Conservation (phyloP, 2,329 filamentous ascomycete genomes). For the Arthrobotrys conoides region DNA sequence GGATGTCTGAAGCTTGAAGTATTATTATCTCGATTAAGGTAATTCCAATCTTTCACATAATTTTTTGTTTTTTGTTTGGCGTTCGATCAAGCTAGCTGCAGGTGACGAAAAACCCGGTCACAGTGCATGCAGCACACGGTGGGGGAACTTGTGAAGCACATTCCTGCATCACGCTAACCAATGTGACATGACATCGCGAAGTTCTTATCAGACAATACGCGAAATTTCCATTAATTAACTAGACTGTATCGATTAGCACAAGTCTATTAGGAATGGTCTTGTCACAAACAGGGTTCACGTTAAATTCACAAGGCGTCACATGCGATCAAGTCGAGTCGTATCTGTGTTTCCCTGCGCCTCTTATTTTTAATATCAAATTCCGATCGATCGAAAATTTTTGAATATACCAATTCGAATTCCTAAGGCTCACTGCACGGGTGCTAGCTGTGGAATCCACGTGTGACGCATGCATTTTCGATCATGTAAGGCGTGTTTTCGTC, state of each 20-base stretch:
- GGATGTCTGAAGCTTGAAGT: slow-evolving; percentile 2
- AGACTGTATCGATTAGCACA: not conserved
- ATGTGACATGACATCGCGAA: not conserved
- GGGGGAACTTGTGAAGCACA: slow-evolving; percentile 17
- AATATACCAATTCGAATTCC: not conserved
- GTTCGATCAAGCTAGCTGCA: slow-evolving; percentile 24
- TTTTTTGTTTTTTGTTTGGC: not conserved
- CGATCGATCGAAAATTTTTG: not conserved
- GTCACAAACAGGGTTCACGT: not conserved
- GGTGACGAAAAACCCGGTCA: slow-evolving; percentile 22
- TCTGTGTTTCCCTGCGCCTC: too few species aligned
- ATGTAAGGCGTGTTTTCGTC: too few species aligned
- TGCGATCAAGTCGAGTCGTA: not conserved
- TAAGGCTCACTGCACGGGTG: not conserved
- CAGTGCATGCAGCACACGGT: slow-evolving; percentile 19
- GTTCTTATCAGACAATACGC: slow-evolving; percentile 10
- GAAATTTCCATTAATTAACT: too few species aligned
- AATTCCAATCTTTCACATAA: slow-evolving; percentile 9
- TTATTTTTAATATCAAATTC: not conserved
- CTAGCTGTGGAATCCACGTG: too few species aligned
- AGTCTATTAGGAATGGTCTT: slow-evolving; percentile 4
- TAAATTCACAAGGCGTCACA: not conserved
- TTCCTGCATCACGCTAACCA: slow-evolving; percentile 1
- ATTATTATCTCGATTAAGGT: slow-evolving; percentile 27
- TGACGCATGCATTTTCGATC: too few species aligned